Conservation (phyloP, 805 yeast species). For the Cyberlindnera maritima region DNA sequence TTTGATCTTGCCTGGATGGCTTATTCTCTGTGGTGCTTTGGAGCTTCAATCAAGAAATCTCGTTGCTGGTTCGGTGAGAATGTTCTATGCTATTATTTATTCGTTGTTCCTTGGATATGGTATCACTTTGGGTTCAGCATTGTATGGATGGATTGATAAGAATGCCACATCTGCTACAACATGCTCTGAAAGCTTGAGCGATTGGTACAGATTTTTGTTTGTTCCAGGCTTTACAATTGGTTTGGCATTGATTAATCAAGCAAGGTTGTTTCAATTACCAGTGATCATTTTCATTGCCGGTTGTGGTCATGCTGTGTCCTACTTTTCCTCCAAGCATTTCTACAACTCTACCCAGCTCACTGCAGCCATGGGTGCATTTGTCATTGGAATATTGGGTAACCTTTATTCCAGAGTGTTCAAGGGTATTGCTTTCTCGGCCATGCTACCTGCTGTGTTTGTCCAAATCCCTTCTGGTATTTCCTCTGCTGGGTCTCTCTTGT, state of each 20-base stretch:
- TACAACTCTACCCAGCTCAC: slow-evolving; percentile 75
- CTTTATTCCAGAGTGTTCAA: slow-evolving; percentile 82
- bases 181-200: slow-evolving; percentile 43
- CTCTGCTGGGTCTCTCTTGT: slow-evolving; percentile 76
- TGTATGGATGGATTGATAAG: slow-evolving; percentile 93
- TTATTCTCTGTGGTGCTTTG: slow-evolving; percentile 86
- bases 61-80: slow-evolving; percentile 92
- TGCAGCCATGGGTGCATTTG: slow-evolving; percentile 86
- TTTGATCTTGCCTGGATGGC: slow-evolving; percentile 89
- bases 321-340: slow-evolving; percentile 74
- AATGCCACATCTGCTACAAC: slow-evolving; percentile 62
- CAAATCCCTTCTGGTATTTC: slow-evolving; percentile 96
- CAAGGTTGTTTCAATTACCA: slow-evolving; percentile 74
- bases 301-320: slow-evolving; percentile 80
- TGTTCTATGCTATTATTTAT: slow-evolving; percentile 95
- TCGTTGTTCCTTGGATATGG: slow-evolving; percentile 92
- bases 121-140: slow-evolving; percentile 87
- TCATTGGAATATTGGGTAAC: slow-evolving; percentile 85
- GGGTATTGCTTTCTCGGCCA: slow-evolving; percentile 92
- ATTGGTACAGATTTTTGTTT: slow-evolving; percentile 62
- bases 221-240: slow-evolving; percentile 70
- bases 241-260: slow-evolving; percentile 79
- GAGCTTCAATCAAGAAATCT: slow-evolving; percentile 87
- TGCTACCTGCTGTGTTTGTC: slow-evolving; percentile 93
- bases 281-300: slow-evolving; percentile 76